Evolutionary conservation across 345 rosid species (phyloP).

Genomic region (Diplotaxis tenuifolia): DNA sequence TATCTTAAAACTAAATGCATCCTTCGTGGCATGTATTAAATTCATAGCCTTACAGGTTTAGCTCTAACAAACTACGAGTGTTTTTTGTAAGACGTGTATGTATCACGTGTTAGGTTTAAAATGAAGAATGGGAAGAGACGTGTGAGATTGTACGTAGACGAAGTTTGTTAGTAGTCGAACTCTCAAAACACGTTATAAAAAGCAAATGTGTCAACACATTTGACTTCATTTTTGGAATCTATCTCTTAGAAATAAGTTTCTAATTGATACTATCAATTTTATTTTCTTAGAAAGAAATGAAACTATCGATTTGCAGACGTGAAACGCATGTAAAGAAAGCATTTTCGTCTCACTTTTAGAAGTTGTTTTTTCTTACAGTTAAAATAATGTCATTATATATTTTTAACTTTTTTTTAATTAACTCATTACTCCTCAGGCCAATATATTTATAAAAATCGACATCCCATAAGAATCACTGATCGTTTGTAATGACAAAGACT

Average conservation of each 20-base stretch:
- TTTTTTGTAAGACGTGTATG: not conserved
- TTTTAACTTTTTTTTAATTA: not conserved
- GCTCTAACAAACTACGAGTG: not conserved
- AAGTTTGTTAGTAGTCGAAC: slow-evolving; percentile 29
- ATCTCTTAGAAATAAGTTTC: not conserved
- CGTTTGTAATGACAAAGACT: not conserved
- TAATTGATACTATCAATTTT: not conserved
- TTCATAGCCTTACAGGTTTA: not conserved
- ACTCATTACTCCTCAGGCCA: not conserved
- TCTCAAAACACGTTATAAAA: slow-evolving; percentile 14
- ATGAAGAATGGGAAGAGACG: slow-evolving; percentile 25
- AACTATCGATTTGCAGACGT: not conserved
- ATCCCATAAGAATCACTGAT: not conserved
- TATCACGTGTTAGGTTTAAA: slow-evolving; percentile 33
- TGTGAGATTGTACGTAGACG: slow-evolving; percentile 23
- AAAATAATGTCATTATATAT: not conserved
- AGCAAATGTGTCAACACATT: slow-evolving; percentile 10
- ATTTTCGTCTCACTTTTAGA: not conserved
- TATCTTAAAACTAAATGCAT: not conserved
- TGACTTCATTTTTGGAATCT: slow-evolving; percentile 7
- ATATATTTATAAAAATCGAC: not conserved
- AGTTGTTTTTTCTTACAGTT: not conserved
- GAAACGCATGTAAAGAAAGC: slow-evolving; percentile 2
- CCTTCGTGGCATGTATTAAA: not conserved
- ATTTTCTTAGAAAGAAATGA: not conserved